Percentiles rank a stretch among this genome's conserved stretches.
Conservation (phyloP, 768 basidiomycete genomes). For the Punctularia strigosozonata region DNA sequence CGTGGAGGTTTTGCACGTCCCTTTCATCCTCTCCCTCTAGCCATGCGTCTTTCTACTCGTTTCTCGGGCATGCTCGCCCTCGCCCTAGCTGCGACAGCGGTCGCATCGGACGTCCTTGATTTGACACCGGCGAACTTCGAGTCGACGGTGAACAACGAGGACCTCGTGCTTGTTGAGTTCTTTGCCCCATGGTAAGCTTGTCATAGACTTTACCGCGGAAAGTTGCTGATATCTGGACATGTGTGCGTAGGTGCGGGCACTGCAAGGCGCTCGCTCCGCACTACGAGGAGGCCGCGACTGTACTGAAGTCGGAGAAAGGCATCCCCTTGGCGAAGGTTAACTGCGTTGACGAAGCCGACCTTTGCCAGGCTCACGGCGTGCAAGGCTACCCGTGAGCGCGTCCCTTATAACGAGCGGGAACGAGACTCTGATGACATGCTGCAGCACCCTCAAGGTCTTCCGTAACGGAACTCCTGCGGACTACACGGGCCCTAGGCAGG, state of each 20-base stretch:
- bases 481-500: slow-evolving; percentile 83
- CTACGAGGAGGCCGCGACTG: slow-evolving; percentile 88
- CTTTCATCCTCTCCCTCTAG: no score
- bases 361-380: slow-evolving; percentile 81
- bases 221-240: background rate
- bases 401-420: no score
- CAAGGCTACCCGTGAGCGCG: slow-evolving; percentile 83
- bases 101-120: slow-evolving; percentile 71
- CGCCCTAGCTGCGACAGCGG: slow-evolving; percentile 41
- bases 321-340: slow-evolving; percentile 95
- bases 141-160: slow-evolving; percentile 46
- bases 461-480: slow-evolving; percentile 70
- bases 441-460: slow-evolving; percentile 85
- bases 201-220: background rate
- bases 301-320: slow-evolving; percentile 78
- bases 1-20: no score
- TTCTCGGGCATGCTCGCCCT: slow-evolving; percentile 40
- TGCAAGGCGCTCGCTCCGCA: slow-evolving; percentile 93
- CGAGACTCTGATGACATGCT: no score
- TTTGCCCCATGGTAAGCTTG: slow-evolving; percentile 68
- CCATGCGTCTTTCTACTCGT: slow-evolving; percentile 52
- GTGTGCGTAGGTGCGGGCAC: slow-evolving; percentile 68
- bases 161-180: slow-evolving; percentile 88
- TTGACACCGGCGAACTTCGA: slow-evolving; percentile 64
- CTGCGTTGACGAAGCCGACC: slow-evolving; percentile 88